Evolutionary conservation across 2,329 filamentous ascomycete genomes (phyloP), one percentile per base, ranked within the genome.

Genomic region (Aspergillus piperis): DNA sequence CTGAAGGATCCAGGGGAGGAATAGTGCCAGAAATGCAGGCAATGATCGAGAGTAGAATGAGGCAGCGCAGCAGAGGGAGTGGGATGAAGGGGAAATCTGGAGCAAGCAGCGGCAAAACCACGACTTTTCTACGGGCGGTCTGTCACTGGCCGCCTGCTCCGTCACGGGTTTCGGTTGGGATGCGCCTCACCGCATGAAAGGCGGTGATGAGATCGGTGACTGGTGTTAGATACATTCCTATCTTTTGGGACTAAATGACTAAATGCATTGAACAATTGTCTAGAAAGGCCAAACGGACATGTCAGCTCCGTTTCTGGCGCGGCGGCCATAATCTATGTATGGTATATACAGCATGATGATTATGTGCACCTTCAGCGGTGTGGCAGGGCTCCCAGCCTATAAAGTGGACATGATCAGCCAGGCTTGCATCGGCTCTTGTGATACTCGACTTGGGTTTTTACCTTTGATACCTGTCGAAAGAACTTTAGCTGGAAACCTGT

Each of bases 181-280:
- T 66, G 65, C 54, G 64, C 70, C 73, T 75, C 73, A 75, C 73
- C 73, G 73, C 73, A 75, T 68, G 64, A 68, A 73, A 74, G 73
- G 73, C 73, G 73, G 73, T 75, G 72, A 74, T 75, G 66, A 66
- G 60, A 64, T 70, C 68, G 68, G 68, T 70, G 63, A 69, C 59
- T 54, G 39, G 8, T 49, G 21, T 23, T 27, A 27, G 25, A 27
- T 27, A 27, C 25, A 27, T 27, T 27, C 25, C 25, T 27, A 8
- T 6, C 7, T 25, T 25, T 25, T 25, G 7, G 23, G 5, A 25
- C 23, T 25, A 7, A 25, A 25, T 25, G 7, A 25, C 23, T 25
- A 25, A 25, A 25, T 25, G 6, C 23, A 11, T 10, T 36, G 32
- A 36, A 36, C 32, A 36, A 36, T 36, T 36, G 32, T 36, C 11